phyloP scores from a whole-genome alignment of 2,329 filamentous ascomycete species.

The Bipolaris cookei region DNA sequence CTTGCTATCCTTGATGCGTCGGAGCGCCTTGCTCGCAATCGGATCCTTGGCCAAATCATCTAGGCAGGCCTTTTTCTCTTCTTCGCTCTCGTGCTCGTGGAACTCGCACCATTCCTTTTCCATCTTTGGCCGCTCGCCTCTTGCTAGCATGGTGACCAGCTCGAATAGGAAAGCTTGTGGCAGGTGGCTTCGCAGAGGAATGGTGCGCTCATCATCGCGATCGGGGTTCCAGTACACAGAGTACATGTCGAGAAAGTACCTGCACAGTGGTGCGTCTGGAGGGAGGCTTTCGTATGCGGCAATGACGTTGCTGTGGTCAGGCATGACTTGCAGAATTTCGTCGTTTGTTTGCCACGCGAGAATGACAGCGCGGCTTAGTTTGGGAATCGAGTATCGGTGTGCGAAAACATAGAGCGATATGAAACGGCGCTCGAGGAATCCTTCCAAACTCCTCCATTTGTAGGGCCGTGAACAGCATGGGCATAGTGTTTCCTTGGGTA shows the following conservation, averaged over 20 bases:
- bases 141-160: constrained; percentile 41
- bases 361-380: constrained; percentile 41
- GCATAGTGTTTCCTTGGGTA: constrained; percentile 46
- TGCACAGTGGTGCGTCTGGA: constrained; percentile 38
- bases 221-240: constrained; percentile 47
- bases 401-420: constrained; percentile 45
- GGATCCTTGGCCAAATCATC: constrained; percentile 42
- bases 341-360: constrained; percentile 47
- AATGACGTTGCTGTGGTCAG: constrained; percentile 48
- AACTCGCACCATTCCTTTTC: constrained; percentile 49
- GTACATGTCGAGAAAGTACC: constrained; percentile 48
- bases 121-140: constrained; percentile 43
- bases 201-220: constrained; percentile 40
- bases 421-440: constrained; percentile 46
- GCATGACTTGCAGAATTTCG: constrained; percentile 46
- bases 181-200: constrained; percentile 40
- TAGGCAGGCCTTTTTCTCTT: constrained; percentile 42
- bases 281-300: constrained; percentile 42
- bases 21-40: constrained; percentile 38
- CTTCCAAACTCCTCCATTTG: constrained; percentile 48
- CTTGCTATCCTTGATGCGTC: constrained; percentile 45
- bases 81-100: constrained; percentile 45
- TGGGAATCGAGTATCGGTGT: constrained; percentile 42
- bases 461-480: constrained; percentile 46
- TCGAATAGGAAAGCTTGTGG: constrained; percentile 46